A percentile compares a stretch with the other conserved stretches of the same genome.
These are phyloP conservation scores for Teunomyces lycoperdinae DNA, from an alignment of 805 yeast species.

Conservation along the genomic window DNA sequence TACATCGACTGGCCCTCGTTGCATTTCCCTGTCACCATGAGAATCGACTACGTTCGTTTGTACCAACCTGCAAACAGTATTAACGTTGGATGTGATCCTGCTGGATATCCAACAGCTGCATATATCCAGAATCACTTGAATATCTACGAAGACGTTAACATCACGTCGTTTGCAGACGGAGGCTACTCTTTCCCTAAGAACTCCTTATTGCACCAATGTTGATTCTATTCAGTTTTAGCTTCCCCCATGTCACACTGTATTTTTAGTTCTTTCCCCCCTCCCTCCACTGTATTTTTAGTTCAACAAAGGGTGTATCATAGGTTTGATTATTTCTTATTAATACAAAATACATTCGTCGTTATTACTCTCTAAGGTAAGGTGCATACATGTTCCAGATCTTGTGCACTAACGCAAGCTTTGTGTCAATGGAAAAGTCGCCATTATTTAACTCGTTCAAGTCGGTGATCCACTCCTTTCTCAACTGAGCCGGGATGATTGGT, in stretches of 20 bases:
- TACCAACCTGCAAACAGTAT: slow-evolving; percentile 73
- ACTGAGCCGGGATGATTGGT: slow-evolving; percentile 47
- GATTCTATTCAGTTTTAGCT: background rate
- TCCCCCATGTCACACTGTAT: background rate
- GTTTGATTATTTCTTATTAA: background rate
- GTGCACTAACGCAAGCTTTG: slow-evolving; percentile 47
- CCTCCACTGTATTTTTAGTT: background rate
- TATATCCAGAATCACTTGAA: slow-evolving; percentile 69
- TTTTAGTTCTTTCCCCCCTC: background rate
- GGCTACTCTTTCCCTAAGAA: slow-evolving; percentile 55
- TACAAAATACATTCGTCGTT: background rate
- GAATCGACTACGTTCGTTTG: slow-evolving; percentile 81
- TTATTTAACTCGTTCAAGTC: slow-evolving; percentile 63
- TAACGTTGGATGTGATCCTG: slow-evolving; percentile 81
- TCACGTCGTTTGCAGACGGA: slow-evolving; percentile 71
- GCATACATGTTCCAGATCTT: slow-evolving; percentile 66
- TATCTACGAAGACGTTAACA: slow-evolving; percentile 68
- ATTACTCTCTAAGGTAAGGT: slow-evolving; percentile 25
- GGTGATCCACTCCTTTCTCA: slow-evolving; percentile 53
- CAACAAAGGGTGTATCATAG: background rate
- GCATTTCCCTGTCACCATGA: slow-evolving; percentile 73
- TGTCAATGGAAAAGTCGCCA: slow-evolving; percentile 28
- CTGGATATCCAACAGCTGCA: slow-evolving; percentile 77
- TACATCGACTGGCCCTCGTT: slow-evolving; percentile 86
- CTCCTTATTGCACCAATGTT: slow-evolving; percentile 18